These are phyloP conservation scores for Mrakia blollopis DNA, from an alignment of 768 basidiomycete genomes.

Conservation along the genomic window DNA sequence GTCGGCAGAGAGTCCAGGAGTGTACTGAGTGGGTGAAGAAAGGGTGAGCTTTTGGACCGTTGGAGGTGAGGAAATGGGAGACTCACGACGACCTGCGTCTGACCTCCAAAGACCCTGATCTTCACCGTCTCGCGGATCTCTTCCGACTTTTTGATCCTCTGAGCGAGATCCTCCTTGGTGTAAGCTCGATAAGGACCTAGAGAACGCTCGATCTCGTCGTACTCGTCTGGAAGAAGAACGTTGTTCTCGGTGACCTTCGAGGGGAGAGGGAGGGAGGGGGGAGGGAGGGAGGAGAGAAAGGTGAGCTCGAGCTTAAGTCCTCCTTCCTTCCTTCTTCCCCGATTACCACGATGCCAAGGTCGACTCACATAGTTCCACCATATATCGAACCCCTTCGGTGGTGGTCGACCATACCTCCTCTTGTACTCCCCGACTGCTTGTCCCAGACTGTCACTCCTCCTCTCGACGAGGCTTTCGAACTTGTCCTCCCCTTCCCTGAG, in stretches of 20 bases:
- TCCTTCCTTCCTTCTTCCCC: not conserved
- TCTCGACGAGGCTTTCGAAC: conserved; percentile 43
- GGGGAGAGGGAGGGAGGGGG: conserved; percentile 9
- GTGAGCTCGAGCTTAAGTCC: not conserved
- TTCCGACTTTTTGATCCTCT: conserved; percentile 33
- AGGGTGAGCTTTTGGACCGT: not conserved
- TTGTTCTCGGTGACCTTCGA: conserved; percentile 34
- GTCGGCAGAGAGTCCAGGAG: not conserved
- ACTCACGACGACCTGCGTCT: not conserved
- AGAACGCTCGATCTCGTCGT: conserved; percentile 41
- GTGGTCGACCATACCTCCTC: conserved; percentile 43
- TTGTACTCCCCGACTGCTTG: conserved; percentile 46
- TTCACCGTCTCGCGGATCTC: conserved; percentile 14
- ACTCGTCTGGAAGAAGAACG: conserved; percentile 39
- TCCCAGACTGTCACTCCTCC: conserved; percentile 43
- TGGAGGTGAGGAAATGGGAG: not conserved
- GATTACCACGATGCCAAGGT: too few relatives aligned
- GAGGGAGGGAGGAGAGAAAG: not conserved
- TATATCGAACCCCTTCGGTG: conserved; percentile 47
- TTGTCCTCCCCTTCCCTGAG: conserved; percentile 42
- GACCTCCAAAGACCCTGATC: conserved; percentile 8
- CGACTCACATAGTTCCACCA: conserved; percentile 39
- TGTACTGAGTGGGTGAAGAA: not conserved
- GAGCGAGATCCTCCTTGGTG: conserved; percentile 35
- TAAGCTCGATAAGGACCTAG: conserved; percentile 40